phyloP scores from a whole-genome alignment of 306 rosid species.

The Sechiopsis laciniata region DNA sequence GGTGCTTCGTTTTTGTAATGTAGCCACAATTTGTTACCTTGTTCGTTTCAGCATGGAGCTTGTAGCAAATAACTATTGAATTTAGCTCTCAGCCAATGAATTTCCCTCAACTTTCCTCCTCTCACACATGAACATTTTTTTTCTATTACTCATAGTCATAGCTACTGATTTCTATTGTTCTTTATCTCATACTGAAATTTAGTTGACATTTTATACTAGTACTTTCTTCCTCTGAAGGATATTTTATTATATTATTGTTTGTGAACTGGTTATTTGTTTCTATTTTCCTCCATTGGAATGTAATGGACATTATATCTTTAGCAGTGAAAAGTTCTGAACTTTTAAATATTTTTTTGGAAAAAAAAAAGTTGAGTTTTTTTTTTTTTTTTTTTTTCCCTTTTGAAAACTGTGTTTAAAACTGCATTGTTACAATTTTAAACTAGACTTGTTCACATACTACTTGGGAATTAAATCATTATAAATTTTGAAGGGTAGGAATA shows the following conservation, averaged over 20 bases:
- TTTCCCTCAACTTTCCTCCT: not conserved
- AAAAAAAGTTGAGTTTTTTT: too few relatives aligned
- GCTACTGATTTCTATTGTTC: not conserved
- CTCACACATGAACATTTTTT: not conserved
- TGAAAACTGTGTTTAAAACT: too few relatives aligned
- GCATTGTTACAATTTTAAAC: too few relatives aligned
- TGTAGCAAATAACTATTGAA: not conserved
- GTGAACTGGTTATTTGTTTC: not conserved
- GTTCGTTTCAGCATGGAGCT: not conserved
- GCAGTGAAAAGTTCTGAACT: too few relatives aligned
- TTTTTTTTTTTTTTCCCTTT: too few relatives aligned
- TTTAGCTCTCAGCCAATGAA: not conserved
- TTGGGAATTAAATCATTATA: too few relatives aligned
- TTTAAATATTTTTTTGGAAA: too few relatives aligned
- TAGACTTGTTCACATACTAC: too few relatives aligned
- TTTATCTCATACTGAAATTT: not conserved
- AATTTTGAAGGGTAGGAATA: too few relatives aligned
- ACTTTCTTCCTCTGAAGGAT: not conserved
- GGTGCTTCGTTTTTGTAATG: conserved; percentile 9
- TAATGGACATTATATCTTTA: not conserved
- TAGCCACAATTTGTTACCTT: not conserved
- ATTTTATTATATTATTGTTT: not conserved
- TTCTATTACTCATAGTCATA: not conserved
- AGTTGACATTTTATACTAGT: not conserved
- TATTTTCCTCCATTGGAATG: not conserved